Base-by-base conservation (phyloP, 1,139 yeast species). In the Zygoascus sp. region DNA sequence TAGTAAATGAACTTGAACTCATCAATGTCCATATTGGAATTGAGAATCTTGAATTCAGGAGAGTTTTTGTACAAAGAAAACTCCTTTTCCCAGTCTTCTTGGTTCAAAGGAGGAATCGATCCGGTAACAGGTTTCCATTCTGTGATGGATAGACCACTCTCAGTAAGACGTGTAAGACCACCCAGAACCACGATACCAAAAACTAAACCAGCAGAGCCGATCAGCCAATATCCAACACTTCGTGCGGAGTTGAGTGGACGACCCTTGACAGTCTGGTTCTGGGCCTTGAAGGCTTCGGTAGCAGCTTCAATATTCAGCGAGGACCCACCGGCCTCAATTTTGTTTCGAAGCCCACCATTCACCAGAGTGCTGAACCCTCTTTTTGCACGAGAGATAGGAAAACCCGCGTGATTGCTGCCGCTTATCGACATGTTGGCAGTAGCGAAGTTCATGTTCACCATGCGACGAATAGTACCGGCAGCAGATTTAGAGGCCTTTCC, bases 61-160 rank as follows among this genome's bases (percentile, higher is more conserved):
- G 96, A 84, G 21, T 77, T 75, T 58, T 83, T 74, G 67, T 94
- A 94, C 62, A 87, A 84, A 27, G 67, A 72, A 61, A 92, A 94
- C 64, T 92, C 97, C 19, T 60, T 77, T 58, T 80, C 80, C 98
- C 98, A 94, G 53, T 90, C 90, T 41, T 69, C 69, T 60, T 86
- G 80, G 47, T 70, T 78, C 61, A 86, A 62, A 1, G 98, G 98
- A 5, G 98, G 98, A 16, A 94, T 66, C 2, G 95, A 70, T 36
- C 99, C 99, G 0, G 98, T 89, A 27, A 94, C 90, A 0, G 99
- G 99, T 64, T 82, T 87, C 99, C 99, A 94, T 66, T 94, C 98
- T 1, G 98, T 92, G 62, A 94, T 94, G 42, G 96, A 86, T 43
- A 94, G 73, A 0, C 98, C 99, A 1, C 96, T 86, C 63, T 94